A percentile compares a stretch with the other conserved stretches of the same genome.
phyloP scores from a whole-genome alignment of 1,284 basidiomycete species.

The Malassezia furfur region DNA sequence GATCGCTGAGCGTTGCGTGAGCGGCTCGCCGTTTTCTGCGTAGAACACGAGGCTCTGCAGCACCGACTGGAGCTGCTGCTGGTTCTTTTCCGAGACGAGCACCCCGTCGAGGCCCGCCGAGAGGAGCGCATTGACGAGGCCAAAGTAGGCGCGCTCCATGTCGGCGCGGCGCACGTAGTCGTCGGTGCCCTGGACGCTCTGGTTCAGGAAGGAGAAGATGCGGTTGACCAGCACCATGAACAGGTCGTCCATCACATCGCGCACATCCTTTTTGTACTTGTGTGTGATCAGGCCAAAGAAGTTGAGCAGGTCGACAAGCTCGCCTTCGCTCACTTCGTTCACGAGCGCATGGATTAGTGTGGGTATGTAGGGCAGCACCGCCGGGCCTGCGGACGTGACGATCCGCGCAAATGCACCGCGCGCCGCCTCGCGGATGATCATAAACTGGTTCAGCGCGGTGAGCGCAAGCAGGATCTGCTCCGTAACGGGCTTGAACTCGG shows the following conservation, averaged over 20 bases:
- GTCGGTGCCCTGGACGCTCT: slow-evolving; percentile 79
- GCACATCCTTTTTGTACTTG: slow-evolving; percentile 78
- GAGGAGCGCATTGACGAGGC: slow-evolving; percentile 72
- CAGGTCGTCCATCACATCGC: slow-evolving; percentile 77
- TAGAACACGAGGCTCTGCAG: slow-evolving; percentile 58
- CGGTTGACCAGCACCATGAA: slow-evolving; percentile 75
- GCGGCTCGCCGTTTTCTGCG: slow-evolving; percentile 30
- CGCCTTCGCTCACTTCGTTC: slow-evolving; percentile 78
- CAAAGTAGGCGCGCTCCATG: slow-evolving; percentile 81
- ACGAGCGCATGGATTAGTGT: slow-evolving; percentile 78
- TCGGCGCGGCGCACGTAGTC: slow-evolving; percentile 73
- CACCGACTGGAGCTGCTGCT: slow-evolving; percentile 67
- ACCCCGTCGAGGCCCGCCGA: slow-evolving; percentile 65
- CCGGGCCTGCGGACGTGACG: slow-evolving; percentile 74
- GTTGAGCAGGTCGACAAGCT: slow-evolving; percentile 88
- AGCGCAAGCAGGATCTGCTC: slow-evolving; percentile 80
- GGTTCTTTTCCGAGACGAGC: slow-evolving; percentile 79
- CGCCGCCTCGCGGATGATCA: slow-evolving; percentile 85
- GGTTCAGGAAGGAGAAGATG: slow-evolving; percentile 69
- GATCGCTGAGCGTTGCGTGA: slow-evolving; percentile 70
- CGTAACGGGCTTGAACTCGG: slow-evolving; percentile 75
- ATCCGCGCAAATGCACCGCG: slow-evolving; percentile 74
- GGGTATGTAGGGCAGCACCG: slow-evolving; percentile 65
- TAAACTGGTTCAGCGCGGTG: slow-evolving; percentile 75
- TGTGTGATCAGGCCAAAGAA: slow-evolving; percentile 86